phyloP scores from a whole-genome alignment of 2,329 filamentous ascomycete genomes.

The Penicillium sp. region DNA sequence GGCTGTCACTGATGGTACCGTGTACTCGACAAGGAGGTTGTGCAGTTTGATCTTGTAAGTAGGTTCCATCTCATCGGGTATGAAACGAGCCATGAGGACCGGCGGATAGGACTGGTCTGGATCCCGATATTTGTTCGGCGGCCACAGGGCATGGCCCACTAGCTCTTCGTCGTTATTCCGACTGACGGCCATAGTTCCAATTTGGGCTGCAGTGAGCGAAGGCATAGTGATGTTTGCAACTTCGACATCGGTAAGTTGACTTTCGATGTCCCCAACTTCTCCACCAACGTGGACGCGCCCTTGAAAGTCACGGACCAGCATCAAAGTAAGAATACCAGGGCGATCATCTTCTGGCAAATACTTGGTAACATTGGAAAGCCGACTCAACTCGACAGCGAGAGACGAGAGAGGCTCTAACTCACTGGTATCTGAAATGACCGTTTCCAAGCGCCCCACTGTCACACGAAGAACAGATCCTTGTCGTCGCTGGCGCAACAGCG shows the following conservation, averaged over 20 bases:
- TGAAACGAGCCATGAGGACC: constrained; percentile 82
- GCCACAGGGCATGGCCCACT: constrained; percentile 59
- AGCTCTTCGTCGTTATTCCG: constrained; percentile 71
- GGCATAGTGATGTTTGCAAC: constrained; percentile 81
- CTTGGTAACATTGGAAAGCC: constrained; percentile 83
- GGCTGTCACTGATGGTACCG: constrained; percentile 78
- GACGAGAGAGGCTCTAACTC: constrained; percentile 67
- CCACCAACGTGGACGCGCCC: constrained; percentile 64
- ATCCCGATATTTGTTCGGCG: constrained; percentile 28
- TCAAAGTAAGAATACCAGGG: constrained; percentile 78
- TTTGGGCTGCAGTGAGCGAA: constrained; percentile 73
- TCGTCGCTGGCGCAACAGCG: constrained; percentile 76
- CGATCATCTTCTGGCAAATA: constrained; percentile 95
- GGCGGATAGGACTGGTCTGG: constrained; percentile 40
- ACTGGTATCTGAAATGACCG: constrained; percentile 62
- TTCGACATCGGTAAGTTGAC: constrained; percentile 64
- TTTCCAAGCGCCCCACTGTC: constrained; percentile 63
- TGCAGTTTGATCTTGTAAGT: constrained; percentile 83
- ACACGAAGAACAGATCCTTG: constrained; percentile 81
- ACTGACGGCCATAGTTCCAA: constrained; percentile 61
- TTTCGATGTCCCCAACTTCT: constrained; percentile 64
- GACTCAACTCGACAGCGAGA: constrained; percentile 75
- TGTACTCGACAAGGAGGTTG: constrained; percentile 84
- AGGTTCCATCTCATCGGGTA: constrained; percentile 92
- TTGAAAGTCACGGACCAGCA: constrained; percentile 64